Evolutionary conservation across 2,329 filamentous ascomycete genomes (phyloP).

Genomic region (Monosporascus sp.): DNA sequence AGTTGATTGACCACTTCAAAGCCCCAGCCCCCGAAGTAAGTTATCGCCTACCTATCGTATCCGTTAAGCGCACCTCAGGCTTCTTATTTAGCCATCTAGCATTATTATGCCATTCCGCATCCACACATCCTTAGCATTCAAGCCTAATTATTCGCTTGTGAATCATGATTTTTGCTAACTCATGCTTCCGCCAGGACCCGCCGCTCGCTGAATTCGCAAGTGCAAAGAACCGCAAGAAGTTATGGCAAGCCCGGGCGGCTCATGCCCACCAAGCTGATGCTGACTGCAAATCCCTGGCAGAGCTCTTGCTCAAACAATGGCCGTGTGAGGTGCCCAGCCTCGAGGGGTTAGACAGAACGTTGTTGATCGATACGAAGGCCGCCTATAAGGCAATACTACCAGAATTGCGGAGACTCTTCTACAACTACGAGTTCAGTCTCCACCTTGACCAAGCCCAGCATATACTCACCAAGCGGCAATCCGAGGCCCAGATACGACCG

Average conservation of each 20-base stretch:
- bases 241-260: slow-evolving; percentile 23
- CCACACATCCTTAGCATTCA: not conserved
- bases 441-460: slow-evolving; percentile 40
- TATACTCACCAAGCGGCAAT: slow-evolving; percentile 29
- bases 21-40: slow-evolving; percentile 18
- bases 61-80: too few relatives aligned
- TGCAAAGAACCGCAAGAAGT: slow-evolving; percentile 25
- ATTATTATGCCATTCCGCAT: too few relatives aligned
- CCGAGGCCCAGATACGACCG: slow-evolving; percentile 13
- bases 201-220: slow-evolving; percentile 19
- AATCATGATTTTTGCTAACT: slow-evolving; percentile 3
- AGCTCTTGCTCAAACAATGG: slow-evolving; percentile 40
- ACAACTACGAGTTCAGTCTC: slow-evolving; percentile 40
- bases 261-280: slow-evolving; percentile 26
- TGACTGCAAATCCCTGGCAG: slow-evolving; percentile 34
- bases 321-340: slow-evolving; percentile 33
- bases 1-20: slow-evolving; percentile 27
- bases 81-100: too few relatives aligned
- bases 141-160: slow-evolving; percentile 10
- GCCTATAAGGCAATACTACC: slow-evolving; percentile 36
- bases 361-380: slow-evolving; percentile 31
- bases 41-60: not conserved
- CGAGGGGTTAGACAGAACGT: slow-evolving; percentile 17
- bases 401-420: slow-evolving; percentile 44
- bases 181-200: not conserved